Percentiles rank a stretch among this genome's conserved stretches.
phyloP scores from a whole-genome alignment of 129 eudicot species.

The Arctium lappa region DNA sequence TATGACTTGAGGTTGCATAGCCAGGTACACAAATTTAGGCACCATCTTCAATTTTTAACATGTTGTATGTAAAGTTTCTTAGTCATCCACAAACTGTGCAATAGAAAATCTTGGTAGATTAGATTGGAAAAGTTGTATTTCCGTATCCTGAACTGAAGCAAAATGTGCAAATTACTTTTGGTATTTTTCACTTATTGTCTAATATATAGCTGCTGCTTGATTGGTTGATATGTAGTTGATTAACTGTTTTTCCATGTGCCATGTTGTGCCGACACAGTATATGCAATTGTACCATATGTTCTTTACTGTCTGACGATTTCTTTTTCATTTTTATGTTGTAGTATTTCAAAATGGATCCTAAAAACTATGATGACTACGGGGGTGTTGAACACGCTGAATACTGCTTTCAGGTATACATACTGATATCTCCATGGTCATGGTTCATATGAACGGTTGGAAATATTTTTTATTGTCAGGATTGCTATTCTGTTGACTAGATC shows the following conservation, averaged over 20 bases:
- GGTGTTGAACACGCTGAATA: constrained; percentile 86
- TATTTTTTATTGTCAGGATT: constrained; percentile 10
- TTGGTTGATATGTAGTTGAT: not conserved
- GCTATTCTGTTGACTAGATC: not conserved
- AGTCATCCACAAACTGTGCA: too few species aligned
- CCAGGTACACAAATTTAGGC: too few species aligned
- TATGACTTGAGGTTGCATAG: too few species aligned
- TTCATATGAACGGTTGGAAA: not conserved
- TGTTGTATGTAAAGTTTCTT: too few species aligned
- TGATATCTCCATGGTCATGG: not conserved
- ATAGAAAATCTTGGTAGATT: too few species aligned
- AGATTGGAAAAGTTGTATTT: too few species aligned
- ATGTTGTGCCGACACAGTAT: not conserved
- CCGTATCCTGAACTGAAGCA: not conserved
- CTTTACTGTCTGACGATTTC: not conserved
- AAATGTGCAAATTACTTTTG: not conserved
- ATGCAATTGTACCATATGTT: not conserved
- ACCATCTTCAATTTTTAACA: too few species aligned
- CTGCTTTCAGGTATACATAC: constrained; percentile 77
- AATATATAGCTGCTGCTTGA: not conserved
- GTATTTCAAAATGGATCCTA: constrained; percentile 94
- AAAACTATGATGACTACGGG: constrained; percentile 68
- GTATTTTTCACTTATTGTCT: not conserved
- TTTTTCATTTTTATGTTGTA: constrained; percentile 18
- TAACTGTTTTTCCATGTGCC: not conserved